Conservation (phyloP, 78 protist genomes). For the Dictyostelium brefeldianum region DNA sequence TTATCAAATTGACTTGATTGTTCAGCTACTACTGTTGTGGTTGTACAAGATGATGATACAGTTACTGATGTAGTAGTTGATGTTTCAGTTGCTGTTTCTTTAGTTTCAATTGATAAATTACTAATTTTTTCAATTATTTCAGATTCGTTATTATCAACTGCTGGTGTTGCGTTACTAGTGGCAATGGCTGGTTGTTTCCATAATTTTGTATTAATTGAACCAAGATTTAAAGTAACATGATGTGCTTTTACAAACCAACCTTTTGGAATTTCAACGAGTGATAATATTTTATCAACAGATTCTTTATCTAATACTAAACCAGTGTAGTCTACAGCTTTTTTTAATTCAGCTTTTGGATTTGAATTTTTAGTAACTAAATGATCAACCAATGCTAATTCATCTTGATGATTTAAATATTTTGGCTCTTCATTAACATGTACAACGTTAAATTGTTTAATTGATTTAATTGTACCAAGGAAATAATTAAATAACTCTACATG, state of each 20-base stretch:
- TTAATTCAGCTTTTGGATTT: not conserved
- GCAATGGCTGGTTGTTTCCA: slow-evolving; percentile 19
- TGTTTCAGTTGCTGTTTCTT: not conserved
- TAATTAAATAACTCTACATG: slow-evolving; percentile 31
- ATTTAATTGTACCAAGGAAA: not conserved
- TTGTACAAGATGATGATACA: not conserved
- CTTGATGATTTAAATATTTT: not conserved
- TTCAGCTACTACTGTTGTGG: not conserved
- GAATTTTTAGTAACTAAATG: slow-evolving; percentile 19
- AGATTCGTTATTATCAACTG: not conserved
- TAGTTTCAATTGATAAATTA: not conserved
- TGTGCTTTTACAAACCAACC: slow-evolving; percentile 56
- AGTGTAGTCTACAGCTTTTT: slow-evolving; percentile 25
- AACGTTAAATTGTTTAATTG: not conserved
- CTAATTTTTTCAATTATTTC: not conserved
- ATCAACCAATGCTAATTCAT: slow-evolving; percentile 20
- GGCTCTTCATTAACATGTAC: slow-evolving; percentile 11
- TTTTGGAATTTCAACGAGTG: slow-evolving; percentile 23
- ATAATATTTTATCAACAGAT: not conserved
- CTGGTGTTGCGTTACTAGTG: not conserved
- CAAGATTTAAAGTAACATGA: slow-evolving; percentile 51
- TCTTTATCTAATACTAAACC: slow-evolving; percentile 16
- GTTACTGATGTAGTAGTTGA: not conserved
- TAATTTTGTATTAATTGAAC: slow-evolving; percentile 7
- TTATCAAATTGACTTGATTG: not conserved